These are phyloP conservation scores for Rutstroemia sydowiana DNA, from an alignment of 2,329 filamentous ascomycete species.

Conservation along the genomic window DNA sequence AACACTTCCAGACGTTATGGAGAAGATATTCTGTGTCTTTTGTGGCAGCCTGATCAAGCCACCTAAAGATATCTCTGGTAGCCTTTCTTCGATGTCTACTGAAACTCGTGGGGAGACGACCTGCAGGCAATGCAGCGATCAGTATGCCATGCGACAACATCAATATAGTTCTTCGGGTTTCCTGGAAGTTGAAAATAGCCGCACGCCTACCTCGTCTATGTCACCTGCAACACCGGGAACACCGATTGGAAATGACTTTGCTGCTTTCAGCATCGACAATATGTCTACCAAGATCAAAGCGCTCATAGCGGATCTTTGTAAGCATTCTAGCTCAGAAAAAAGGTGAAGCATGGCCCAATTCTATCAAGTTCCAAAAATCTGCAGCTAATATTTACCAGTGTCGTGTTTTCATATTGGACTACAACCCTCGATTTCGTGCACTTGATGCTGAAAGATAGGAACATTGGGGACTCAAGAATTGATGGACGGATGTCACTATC, in stretches of 20 bases:
- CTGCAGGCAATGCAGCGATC: background rate
- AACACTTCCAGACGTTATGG: too few relatives aligned
- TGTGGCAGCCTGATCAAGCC: too few relatives aligned
- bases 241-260: background rate
- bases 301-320: conserved; percentile 8
- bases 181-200: background rate
- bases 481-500: conserved; percentile 40
- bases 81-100: too few relatives aligned
- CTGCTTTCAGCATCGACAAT: background rate
- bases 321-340: conserved; percentile 3
- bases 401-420: conserved; percentile 46
- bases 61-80: too few relatives aligned
- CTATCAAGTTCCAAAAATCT: background rate
- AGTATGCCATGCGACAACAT: background rate
- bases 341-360: too few relatives aligned
- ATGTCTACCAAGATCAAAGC: conserved; percentile 17
- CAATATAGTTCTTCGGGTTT: background rate
- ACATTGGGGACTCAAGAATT: conserved; percentile 35
- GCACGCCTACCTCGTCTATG: background rate
- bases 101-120: conserved; percentile 19
- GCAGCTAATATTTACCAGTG: conserved; percentile 26
- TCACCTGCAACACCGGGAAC: background rate
- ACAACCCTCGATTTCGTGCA: conserved; percentile 41
- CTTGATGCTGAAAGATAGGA: conserved; percentile 30
- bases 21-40: too few relatives aligned